phyloP scores from a whole-genome alignment of 2,329 filamentous ascomycete species.

The Aspergillus proliferans region DNA sequence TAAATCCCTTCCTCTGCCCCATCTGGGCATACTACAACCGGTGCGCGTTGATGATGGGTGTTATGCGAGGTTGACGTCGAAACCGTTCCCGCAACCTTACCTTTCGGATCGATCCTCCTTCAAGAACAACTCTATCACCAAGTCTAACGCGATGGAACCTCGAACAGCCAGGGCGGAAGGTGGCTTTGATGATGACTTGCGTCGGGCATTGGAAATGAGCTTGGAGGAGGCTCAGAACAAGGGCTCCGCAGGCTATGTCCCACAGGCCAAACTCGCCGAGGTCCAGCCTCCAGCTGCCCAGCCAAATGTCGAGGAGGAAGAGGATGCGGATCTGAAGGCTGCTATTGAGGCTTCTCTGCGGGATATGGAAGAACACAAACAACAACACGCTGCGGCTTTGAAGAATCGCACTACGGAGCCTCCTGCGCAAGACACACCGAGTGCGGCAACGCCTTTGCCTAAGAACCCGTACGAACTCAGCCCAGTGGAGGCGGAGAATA shows the following conservation, averaged over 20 bases:
- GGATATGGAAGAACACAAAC: constrained; percentile 98
- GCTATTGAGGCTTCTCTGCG: constrained; percentile 91
- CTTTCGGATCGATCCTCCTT: constrained; percentile 36
- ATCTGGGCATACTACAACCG: constrained; percentile 83
- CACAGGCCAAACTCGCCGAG: constrained; percentile 49
- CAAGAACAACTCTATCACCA: constrained; percentile 50
- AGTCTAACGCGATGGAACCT: constrained; percentile 79
- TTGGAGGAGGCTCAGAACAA: constrained; percentile 82
- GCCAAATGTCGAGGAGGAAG: constrained; percentile 59
- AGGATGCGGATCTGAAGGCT: constrained; percentile 87
- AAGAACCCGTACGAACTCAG: constrained; percentile 95
- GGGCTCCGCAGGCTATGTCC: constrained; percentile 62
- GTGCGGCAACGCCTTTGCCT: constrained; percentile 51
- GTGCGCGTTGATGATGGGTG: constrained; percentile 96
- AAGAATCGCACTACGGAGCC: constrained; percentile 65
- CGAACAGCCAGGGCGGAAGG: constrained; percentile 82
- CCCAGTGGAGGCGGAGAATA: constrained; percentile 91
- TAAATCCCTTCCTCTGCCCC: constrained; percentile 81
- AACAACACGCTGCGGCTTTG: constrained; percentile 74
- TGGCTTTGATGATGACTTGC: constrained; percentile 89
- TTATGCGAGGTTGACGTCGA: constrained; percentile 80
- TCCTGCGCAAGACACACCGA: constrained; percentile 44
- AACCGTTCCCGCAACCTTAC: constrained; percentile 42
- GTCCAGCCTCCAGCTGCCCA: constrained; percentile 33
- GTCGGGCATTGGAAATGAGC: constrained; percentile 91